Conservation (phyloP, 768 basidiomycete genomes). For the Rhizopogon rudus region DNA sequence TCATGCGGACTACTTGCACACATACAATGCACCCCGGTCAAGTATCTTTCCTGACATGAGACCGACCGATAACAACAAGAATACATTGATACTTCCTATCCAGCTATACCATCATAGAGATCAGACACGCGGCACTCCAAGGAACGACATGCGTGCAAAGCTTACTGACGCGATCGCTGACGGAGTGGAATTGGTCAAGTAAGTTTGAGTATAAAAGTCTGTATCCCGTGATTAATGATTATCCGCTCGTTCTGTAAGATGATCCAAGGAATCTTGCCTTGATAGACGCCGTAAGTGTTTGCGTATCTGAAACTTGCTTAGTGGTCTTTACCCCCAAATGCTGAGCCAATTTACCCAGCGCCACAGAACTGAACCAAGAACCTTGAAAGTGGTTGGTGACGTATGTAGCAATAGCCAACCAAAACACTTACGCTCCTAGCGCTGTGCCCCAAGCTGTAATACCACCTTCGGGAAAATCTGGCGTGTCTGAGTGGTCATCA, state of each 20-base stretch:
- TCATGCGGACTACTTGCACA: neutral
- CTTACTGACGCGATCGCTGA: constrained; percentile 31
- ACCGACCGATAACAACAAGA: constrained; percentile 39
- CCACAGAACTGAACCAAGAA: constrained; percentile 32
- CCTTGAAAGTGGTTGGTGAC: constrained; percentile 10
- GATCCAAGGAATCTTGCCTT: constrained; percentile 19
- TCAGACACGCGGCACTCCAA: neutral
- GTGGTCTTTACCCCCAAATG: neutral
- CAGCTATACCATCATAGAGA: constrained; percentile 16
- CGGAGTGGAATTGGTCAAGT: constrained; percentile 30
- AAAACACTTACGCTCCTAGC: constrained; percentile 17
- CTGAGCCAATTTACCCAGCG: constrained; percentile 21
- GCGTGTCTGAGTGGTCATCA: neutral
- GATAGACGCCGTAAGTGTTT: constrained; percentile 36
- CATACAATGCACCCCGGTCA: constrained; percentile 48
- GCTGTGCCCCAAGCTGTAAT: constrained; percentile 18
- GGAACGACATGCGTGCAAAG: neutral
- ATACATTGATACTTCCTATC: constrained; percentile 47
- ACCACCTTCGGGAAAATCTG: constrained; percentile 19
- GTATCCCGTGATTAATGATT: neutral
- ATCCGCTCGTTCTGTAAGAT: neutral
- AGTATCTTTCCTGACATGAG: constrained; percentile 46
- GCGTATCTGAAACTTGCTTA: constrained; percentile 21
- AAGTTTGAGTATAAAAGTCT: constrained; percentile 36
- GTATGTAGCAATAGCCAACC: neutral